These are phyloP conservation scores for Globisporangium emineosum DNA, from an alignment of 352 stramenopile species.

Conservation along the genomic window DNA sequence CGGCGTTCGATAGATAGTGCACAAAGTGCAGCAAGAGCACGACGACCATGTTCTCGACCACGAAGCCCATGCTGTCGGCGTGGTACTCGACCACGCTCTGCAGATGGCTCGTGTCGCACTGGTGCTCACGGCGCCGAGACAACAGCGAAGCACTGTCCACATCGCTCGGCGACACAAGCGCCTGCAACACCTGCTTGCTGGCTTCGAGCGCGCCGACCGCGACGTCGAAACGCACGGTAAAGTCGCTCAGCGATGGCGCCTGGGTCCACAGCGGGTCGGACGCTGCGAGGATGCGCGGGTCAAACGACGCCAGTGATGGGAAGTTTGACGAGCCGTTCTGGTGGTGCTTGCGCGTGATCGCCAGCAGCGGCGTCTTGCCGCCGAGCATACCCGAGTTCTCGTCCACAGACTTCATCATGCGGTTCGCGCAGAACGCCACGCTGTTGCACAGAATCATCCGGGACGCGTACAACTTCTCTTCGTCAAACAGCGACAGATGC, in stretches of 20 bases:
- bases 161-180: slow-evolving; percentile 17
- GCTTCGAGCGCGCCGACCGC: slow-evolving; percentile 44
- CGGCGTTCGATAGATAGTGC: slow-evolving; percentile 48
- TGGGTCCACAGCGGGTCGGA: slow-evolving; percentile 62
- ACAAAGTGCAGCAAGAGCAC: slow-evolving; percentile 67
- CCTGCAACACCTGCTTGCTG: slow-evolving; percentile 39
- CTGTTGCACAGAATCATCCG: slow-evolving; percentile 81
- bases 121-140: slow-evolving; percentile 28
- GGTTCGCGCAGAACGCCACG: slow-evolving; percentile 66
- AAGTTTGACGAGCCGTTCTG: slow-evolving; percentile 34
- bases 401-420: slow-evolving; percentile 64
- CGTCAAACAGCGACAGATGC: slow-evolving; percentile 62
- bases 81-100: slow-evolving; percentile 75
- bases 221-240: slow-evolving; percentile 53
- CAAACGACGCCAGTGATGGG: slow-evolving; percentile 45
- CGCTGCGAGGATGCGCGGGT: slow-evolving; percentile 49
- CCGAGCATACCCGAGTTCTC: slow-evolving; percentile 26
- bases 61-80: slow-evolving; percentile 65
- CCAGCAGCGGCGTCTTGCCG: slow-evolving; percentile 43
- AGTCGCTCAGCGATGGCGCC: slow-evolving; percentile 57
- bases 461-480: slow-evolving; percentile 79
- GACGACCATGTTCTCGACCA: slow-evolving; percentile 77
- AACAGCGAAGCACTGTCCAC: neutral
- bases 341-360: slow-evolving; percentile 34
- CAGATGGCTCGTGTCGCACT: slow-evolving; percentile 36